Base-by-base conservation (phyloP, 2,329 filamentous ascomycete genomes). In the Ambrosiella beaveri region DNA sequence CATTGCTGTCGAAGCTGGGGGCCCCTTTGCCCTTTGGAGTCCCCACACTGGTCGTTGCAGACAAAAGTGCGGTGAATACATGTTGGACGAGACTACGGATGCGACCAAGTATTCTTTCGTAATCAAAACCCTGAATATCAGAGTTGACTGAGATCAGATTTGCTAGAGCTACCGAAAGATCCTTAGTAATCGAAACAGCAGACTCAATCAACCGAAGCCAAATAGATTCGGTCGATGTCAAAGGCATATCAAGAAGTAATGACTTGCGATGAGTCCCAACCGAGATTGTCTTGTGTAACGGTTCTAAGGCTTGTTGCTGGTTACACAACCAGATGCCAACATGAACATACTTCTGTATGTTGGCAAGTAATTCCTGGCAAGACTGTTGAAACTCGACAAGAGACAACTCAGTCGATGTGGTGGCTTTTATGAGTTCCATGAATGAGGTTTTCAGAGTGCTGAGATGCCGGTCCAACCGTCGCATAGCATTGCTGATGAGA, bases 271-370 rank as follows among this genome's bases (percentile, higher is more conserved):
- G 49, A 19, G 27, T 40, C n/a, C 27, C 37, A 11, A 49, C 38
- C 2, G 55, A n/a, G 4, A 15, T 56, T 49, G 35, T 50, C 11
- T 36, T 40, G 37, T 19, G 13, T 37, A 57, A 37, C 12, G 55
- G 55, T 12, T 27, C 15, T n/a, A 39, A 17, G n/a, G 8, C n/a
- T 2, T 56, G 56, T 39, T 95, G 88, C 1, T 85, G 82, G 69
- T 94, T 88, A 64, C 93, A 97, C 11, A 98, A 74, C 93, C 93
- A 98, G 55, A 95, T 91, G 12, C 94, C 93, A 1, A 98, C 88
- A 62, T 89, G 84, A 1, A 85, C 82, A 69, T 95, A 97, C 67
- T 95, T 96, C 61, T 94, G 84, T 15, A 98, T 72, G 0, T 85
- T 82, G 59, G 81, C 79, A 3, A 95, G 75, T 1, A 95, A 75